phyloP scores from a whole-genome alignment of 345 rosid genomes.

The Bretschneidera sinensis region DNA sequence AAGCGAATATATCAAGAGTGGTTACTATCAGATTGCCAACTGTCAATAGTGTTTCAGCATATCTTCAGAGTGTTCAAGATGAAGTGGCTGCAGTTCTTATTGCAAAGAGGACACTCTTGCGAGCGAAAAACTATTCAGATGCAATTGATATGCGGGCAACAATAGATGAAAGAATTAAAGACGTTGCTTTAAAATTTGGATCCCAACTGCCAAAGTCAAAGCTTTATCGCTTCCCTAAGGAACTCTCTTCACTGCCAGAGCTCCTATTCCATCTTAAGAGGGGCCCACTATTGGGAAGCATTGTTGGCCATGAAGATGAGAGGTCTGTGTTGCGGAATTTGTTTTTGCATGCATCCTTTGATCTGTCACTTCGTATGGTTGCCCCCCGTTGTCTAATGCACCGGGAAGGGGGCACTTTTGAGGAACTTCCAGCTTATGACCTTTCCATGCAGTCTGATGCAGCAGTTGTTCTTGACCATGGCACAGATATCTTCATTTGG shows the following conservation, averaged over 20 bases:
- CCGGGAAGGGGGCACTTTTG: conserved; percentile 77
- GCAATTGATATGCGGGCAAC: conserved; percentile 54
- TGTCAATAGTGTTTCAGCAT: conserved; percentile 59
- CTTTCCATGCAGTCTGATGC: conserved; percentile 75
- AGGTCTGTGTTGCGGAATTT: conserved; percentile 62
- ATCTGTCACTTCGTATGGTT: conserved; percentile 72
- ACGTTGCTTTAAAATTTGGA: conserved; percentile 50
- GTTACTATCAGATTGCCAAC: conserved; percentile 59
- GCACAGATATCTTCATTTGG: conserved; percentile 76
- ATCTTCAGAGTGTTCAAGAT: conserved; percentile 57
- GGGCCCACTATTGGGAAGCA: conserved; percentile 72
- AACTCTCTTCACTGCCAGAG: conserved; percentile 54
- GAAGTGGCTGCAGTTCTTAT: conserved; percentile 67
- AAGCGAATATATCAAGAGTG: conserved; percentile 60
- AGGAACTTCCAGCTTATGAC: conserved; percentile 67
- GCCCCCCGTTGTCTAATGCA: conserved; percentile 76
- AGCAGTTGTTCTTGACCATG: conserved; percentile 77
- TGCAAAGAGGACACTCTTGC: conserved; percentile 63
- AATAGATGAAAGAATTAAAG: conserved; percentile 72
- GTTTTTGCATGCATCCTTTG: too few species aligned
- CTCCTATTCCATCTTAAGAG: conserved; percentile 57
- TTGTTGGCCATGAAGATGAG: conserved; percentile 79
- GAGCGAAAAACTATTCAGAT: conserved; percentile 45
- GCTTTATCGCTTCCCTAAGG: conserved; percentile 59
- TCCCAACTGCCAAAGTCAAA: conserved; percentile 58